Base-by-base conservation (phyloP, 2,329 filamentous ascomycete genomes). In the Chaetomiaceae sp. region DNA sequence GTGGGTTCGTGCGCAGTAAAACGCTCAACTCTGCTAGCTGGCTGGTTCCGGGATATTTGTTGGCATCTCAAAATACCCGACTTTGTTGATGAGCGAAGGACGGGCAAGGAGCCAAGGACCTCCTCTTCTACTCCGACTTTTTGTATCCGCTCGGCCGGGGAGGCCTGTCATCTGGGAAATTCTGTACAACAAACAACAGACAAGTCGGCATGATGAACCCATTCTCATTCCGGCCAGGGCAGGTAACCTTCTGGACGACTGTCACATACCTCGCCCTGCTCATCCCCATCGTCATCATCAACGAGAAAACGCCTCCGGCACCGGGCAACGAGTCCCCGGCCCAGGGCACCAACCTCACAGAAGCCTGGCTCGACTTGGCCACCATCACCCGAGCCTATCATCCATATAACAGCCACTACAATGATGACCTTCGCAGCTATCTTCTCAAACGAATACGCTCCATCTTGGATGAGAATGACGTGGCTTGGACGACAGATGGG, bases 341-440 rank as follows among this genome's bases (percentile, higher is more conserved):
- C 33, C 65, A 73, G 8, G 90, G 90, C 16, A 73, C 95, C 64
- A 89, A 96, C 64, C 72, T 97, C 48, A 86, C 85, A 2, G 84
- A 95, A 70, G 90, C 92, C 33, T 97, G 91, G 91, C 71, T 77
- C 11, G 91, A 97, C 66, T 76, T 99, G 29, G 82, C 90, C 56
- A 73, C 77, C 51, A 77, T 99, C 44, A 92, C 87, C 30, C 77
- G 77, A 58, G 76, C 78, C 1, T 94, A 87, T 66, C 94, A 96
- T 67, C 92, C 94, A 0, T 96, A 89, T 74, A 96, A 96, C 71
- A 91, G 87, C 61, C 85, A 78, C 54, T 77, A 81, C 55, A 97
- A 96, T 67, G 91, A 96, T 62, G 74, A 82, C 21, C 84, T 96
- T 30, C 84, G 89, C 56, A 73, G 81, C 30, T 96, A 86, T 77